Evolutionary conservation across 169 alveolate genomes (phyloP).

Genomic region (Miamiensis avidus): DNA sequence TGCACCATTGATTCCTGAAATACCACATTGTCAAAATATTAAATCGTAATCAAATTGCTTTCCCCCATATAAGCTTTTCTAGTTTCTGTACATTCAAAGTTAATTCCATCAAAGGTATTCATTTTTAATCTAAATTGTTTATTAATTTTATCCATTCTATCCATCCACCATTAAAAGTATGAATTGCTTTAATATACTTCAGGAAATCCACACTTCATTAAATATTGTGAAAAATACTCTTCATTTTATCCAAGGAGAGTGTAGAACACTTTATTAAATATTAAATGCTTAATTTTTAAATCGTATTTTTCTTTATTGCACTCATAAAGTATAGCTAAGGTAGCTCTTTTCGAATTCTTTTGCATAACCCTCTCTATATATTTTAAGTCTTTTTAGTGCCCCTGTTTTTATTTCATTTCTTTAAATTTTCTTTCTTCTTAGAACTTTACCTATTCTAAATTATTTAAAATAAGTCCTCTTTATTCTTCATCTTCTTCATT

Average conservation of each 20-base stretch:
- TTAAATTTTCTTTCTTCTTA: background rate
- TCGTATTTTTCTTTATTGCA: background rate
- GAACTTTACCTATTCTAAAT: too few species aligned
- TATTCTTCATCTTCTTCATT: background rate
- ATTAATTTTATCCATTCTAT: background rate
- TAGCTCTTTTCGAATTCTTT: background rate
- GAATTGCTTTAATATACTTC: background rate
- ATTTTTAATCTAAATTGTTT: too few species aligned
- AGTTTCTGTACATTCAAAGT: background rate
- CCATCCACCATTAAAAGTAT: background rate
- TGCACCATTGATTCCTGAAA: background rate
- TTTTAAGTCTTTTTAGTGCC: background rate
- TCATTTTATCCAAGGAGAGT: background rate
- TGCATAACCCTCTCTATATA: background rate
- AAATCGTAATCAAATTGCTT: background rate
- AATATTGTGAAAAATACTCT: background rate
- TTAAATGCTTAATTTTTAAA: too few species aligned
- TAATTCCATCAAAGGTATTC: background rate
- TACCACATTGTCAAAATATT: background rate
- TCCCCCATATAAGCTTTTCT: background rate
- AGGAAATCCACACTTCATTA: background rate
- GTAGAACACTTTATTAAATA: background rate
- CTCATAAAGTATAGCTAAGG: background rate
- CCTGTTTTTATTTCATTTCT: background rate
- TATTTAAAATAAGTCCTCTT: background rate